Base-by-base conservation (phyloP, 1,284 basidiomycete species). In the Takashimella koratensis region DNA sequence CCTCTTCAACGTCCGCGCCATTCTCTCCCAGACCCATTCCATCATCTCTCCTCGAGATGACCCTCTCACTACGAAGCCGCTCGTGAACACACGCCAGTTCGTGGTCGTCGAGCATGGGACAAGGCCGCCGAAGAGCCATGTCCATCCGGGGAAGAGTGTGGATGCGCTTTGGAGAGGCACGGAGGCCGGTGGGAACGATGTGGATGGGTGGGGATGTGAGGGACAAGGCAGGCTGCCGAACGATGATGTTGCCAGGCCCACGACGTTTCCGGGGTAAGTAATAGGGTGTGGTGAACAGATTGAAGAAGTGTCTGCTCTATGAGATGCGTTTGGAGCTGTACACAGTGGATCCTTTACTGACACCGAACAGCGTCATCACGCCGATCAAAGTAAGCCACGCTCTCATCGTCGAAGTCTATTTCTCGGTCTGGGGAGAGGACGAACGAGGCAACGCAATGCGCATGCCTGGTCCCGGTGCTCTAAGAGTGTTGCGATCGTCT, bases 381-480 rank as follows among this genome's bases (percentile, higher is more conserved):
- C 70, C 70, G 2, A 66, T 71, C 49, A 56, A 51, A 19, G 70
- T 71, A 4, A 50, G 56, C 3, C 70, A 71, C 50, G 51, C 58
- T 22, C 52, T 71, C 13, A 53, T 62, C 5, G 52, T 65, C 22
- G 65, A 71, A 36, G 61, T 70, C 12, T 65, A 58, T 51, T 71
- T 70, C 49, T 64, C 65, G 0, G 60, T 70, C 6, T 60, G 58
- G 23, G 64, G 60, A 5, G 64, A 68, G 46, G 59, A 65, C 43
- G 53, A 61, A 30, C 30, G 47, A 4, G 64, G 62, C 2, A 20
- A 52, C 11, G 21, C 45, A 16, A 51, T 57, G 52, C 11, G 23
- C 6, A 21, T 51, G 10, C 47, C 58, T 6, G 63, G 63, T 25
- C 63, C 66, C 0, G 68, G 66, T 5, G 63, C 56, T 1, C 50